phyloP scores from a whole-genome alignment of 805 yeast genomes.

The Candida qinlingensis region DNA sequence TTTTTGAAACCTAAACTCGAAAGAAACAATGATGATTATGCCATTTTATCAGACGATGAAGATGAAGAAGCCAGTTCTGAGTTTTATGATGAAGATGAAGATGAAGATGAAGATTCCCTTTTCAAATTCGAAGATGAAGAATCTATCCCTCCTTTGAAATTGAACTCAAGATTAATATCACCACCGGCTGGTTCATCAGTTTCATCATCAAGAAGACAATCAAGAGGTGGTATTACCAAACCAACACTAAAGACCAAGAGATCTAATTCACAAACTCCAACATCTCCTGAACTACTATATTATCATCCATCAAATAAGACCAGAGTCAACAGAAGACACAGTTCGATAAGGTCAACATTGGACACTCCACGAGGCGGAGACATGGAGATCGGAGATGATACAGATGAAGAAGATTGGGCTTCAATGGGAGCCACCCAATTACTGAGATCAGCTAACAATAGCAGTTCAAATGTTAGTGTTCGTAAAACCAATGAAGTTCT shows the following conservation, averaged over 20 bases:
- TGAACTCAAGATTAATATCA: conserved; percentile 21
- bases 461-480: conserved; percentile 4
- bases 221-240: conserved; percentile 21
- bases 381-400: conserved; percentile 38
- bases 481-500: conserved; percentile 5
- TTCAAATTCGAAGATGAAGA: conserved; percentile 35
- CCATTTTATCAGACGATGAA: conserved; percentile 26
- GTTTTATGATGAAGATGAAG: conserved; percentile 30
- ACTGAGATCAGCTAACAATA: conserved; percentile 29
- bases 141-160: conserved; percentile 22
- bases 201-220: conserved; percentile 16
- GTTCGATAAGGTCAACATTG: conserved; percentile 38
- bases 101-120: conserved; percentile 26
- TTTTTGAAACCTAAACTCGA: conserved; percentile 17
- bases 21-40: conserved; percentile 32
- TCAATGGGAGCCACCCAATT: conserved; percentile 76
- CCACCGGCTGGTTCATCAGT: conserved; percentile 14
- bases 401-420: conserved; percentile 98
- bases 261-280: conserved; percentile 32
- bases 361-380: conserved; percentile 21
- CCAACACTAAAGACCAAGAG: conserved; percentile 23
- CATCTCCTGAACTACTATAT: conserved; percentile 27
- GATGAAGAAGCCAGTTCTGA: conserved; percentile 30
- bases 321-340: conserved; percentile 20
- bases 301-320: conserved; percentile 9